Base-by-base conservation (phyloP, 768 basidiomycete species). In the Kwoniella sp. region DNA sequence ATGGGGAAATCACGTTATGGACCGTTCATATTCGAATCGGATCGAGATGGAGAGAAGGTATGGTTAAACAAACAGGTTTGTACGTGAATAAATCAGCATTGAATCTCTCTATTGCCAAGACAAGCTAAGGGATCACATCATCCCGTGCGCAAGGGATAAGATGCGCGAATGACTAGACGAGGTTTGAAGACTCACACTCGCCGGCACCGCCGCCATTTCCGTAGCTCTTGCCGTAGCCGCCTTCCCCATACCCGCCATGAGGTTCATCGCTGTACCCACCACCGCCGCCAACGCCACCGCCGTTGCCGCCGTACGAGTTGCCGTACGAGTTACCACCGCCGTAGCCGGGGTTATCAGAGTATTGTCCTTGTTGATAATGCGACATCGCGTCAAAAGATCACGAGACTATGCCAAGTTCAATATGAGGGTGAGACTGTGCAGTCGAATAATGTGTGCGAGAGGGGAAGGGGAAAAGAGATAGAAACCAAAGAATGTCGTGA, bases 231-330 rank as follows among this genome's bases (percentile, higher is more conserved):
- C 55, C 57, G 50, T 69, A 68, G 20, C 67, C 67, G 59, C 66
- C 65, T n/a, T 65, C 59, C 15, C 63, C 68, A 48, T 69, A 60
- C 20, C 66, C 65, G 23, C 54, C 52, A 26, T 55, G 34, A 8
- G 75, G 73, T 37, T 73, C 68, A 63, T 75, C 73, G 45, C 66
- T 66, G 58, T 74, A 73, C n/a, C 76, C 73, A 3, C 69, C 69
- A 47, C 63, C 64, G 15, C 55, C 47, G 37, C 41, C 41, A 45
- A 8, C 41, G 41, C 41, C 41, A 45, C 41, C 41, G n/a, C 55
- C 52, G 38, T 48, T 69, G 61, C 67, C 64, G 23, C 58, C 63
- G 56, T 73, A 73, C 20, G 72, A 68, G 20, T 66, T 55, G 22
- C 70, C 70, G 55, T 66, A 62, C 41, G 41, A 45, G 41, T 45